phyloP scores from a whole-genome alignment of 768 basidiomycete species.

The Tricholoma hemisulphureum region DNA sequence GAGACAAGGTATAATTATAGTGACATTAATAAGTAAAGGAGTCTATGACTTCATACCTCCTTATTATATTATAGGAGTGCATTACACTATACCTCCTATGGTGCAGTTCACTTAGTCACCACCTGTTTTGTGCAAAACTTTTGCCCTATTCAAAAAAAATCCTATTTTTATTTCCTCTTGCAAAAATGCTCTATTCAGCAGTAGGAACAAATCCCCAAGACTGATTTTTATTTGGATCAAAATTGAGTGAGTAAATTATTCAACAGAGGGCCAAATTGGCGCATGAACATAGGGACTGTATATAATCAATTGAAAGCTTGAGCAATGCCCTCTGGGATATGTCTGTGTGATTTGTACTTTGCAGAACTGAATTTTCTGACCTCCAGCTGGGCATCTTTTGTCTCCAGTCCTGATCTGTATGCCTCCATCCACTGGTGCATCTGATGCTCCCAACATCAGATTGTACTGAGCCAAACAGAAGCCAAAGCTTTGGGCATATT shows the following conservation, averaged over 20 bases:
- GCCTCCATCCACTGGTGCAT: too few species aligned
- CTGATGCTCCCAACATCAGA: constrained; percentile 37
- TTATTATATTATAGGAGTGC: too few species aligned
- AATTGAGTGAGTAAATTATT: not conserved
- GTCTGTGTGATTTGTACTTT: constrained; percentile 26
- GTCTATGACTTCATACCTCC: too few species aligned
- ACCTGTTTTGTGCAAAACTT: too few species aligned
- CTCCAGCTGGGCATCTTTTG: constrained; percentile 27
- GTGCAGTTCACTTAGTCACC: too few species aligned
- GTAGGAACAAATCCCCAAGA: not conserved
- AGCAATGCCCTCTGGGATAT: too few species aligned
- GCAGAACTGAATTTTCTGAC: constrained; percentile 32
- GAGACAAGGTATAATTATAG: too few species aligned
- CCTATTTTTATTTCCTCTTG: too few species aligned
- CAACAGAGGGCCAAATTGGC: not conserved
- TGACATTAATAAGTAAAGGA: too few species aligned
- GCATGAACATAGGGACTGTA: not conserved
- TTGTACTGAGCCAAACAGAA: constrained; percentile 24
- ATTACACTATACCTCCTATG: too few species aligned
- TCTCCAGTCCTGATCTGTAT: constrained; percentile 22
- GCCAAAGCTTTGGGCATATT: constrained; percentile 24
- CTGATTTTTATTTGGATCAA: not conserved
- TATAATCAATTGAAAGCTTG: not conserved
- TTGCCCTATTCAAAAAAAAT: too few species aligned
- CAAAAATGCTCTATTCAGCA: too few species aligned